phyloP scores from a whole-genome alignment of 345 rosid species.

The Streptanthus diversifolius region DNA sequence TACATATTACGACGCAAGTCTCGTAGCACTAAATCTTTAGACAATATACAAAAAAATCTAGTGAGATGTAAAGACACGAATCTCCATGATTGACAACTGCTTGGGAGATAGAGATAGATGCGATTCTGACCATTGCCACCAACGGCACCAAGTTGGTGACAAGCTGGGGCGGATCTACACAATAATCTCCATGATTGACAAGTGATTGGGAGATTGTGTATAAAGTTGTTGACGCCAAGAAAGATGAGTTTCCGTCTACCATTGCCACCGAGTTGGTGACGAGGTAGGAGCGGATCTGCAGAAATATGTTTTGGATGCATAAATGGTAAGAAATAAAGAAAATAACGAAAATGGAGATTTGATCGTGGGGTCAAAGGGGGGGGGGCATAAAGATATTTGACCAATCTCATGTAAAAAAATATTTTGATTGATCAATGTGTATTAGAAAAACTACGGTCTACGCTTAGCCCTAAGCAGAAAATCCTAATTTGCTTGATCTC shows the following conservation, averaged over 20 bases:
- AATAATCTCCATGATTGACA: not conserved
- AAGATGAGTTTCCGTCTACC: not conserved
- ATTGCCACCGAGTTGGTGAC: not conserved
- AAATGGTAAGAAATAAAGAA: too few species aligned
- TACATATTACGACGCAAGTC: slow-evolving; percentile 13
- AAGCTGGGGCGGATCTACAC: not conserved
- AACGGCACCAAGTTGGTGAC: too few species aligned
- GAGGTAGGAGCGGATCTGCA: not conserved
- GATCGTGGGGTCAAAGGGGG: not conserved
- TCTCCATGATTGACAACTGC: not conserved
- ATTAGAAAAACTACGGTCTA: not conserved
- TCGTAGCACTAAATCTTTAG: not conserved
- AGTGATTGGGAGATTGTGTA: not conserved
- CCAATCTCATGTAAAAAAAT: too few species aligned
- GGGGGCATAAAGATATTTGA: not conserved
- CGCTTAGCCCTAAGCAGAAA: not conserved
- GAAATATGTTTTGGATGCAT: not conserved
- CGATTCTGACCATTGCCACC: not conserved
- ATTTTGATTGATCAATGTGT: too few species aligned
- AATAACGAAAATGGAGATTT: not conserved
- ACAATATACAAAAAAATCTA: not conserved
- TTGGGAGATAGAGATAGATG: not conserved
- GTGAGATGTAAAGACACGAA: not conserved
- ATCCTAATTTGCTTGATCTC: slow-evolving; percentile 28
- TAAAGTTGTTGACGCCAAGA: not conserved